phyloP scores from a whole-genome alignment of 441 rosid species.

The Erysimum cheiri region DNA sequence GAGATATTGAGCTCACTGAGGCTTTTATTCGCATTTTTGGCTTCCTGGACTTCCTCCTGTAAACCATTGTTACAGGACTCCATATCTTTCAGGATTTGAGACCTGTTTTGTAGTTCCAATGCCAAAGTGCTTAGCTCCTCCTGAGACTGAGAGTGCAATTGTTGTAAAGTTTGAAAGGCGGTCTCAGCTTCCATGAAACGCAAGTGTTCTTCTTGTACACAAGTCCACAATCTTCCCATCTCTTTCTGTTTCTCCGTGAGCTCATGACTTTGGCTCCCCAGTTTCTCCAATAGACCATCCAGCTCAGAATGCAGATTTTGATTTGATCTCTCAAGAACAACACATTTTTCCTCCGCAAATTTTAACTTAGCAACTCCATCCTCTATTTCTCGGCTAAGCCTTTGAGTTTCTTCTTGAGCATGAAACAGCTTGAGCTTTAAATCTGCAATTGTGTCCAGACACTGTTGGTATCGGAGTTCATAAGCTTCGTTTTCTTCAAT shows the following conservation, averaged over 20 bases:
- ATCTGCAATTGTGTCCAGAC: slow-evolving; percentile 67
- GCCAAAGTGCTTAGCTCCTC: slow-evolving; percentile 83
- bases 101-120: slow-evolving; percentile 65
- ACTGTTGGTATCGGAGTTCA: slow-evolving; percentile 69
- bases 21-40: slow-evolving; percentile 62
- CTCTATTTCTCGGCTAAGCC: slow-evolving; percentile 72
- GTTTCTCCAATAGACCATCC: slow-evolving; percentile 63
- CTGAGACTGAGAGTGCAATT: slow-evolving; percentile 92
- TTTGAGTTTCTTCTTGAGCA: slow-evolving; percentile 70
- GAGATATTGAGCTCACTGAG: slow-evolving; percentile 72
- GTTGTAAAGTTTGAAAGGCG: slow-evolving; percentile 93
- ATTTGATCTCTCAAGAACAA: slow-evolving; percentile 75
- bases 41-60: slow-evolving; percentile 63
- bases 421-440: slow-evolving; percentile 68
- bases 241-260: slow-evolving; percentile 89
- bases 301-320: slow-evolving; percentile 71
- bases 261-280: slow-evolving; percentile 73
- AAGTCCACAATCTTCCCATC: slow-evolving; percentile 82
- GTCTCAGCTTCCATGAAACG: slow-evolving; percentile 94
- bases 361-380: slow-evolving; percentile 69
- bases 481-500: slow-evolving; percentile 79
- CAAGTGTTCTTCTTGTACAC: slow-evolving; percentile 85
- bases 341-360: slow-evolving; percentile 84
- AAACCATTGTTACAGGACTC: slow-evolving; percentile 66
- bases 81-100: slow-evolving; percentile 68